These are phyloP conservation scores for Ogataea angusta DNA, from an alignment of 805 yeast species.

Conservation along the genomic window DNA sequence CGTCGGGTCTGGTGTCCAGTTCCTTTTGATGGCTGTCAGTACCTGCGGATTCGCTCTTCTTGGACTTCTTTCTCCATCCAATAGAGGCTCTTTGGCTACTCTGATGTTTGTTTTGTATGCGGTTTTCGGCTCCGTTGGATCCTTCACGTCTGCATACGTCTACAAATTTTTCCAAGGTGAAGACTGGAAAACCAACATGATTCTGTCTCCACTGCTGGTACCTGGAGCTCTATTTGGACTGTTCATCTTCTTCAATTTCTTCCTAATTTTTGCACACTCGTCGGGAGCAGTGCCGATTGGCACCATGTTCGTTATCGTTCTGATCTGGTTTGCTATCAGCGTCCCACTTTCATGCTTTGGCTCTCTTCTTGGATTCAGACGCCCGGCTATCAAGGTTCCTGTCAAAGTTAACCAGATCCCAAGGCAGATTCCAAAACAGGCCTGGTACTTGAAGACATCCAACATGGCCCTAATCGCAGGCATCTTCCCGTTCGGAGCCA, in stretches of 20 bases:
- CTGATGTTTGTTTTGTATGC: conserved; percentile 84
- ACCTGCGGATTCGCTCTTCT: conserved; percentile 80
- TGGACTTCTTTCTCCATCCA: conserved; percentile 90
- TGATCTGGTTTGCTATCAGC: conserved; percentile 82
- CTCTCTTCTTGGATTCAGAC: conserved; percentile 74
- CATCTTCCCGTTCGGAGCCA: conserved; percentile 90
- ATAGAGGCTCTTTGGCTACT: conserved; percentile 90
- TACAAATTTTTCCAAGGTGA: conserved; percentile 92
- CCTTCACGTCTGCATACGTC: conserved; percentile 79
- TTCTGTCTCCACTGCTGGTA: conserved; percentile 76
- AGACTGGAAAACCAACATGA: conserved; percentile 82
- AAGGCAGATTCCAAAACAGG: conserved; percentile 91
- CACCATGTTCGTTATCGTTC: conserved; percentile 75
- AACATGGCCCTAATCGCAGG: conserved; percentile 78
- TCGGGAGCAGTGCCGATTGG: conserved; percentile 96
- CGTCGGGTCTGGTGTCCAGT: conserved; percentile 85
- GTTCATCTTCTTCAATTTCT: conserved; percentile 73
- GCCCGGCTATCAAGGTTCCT: conserved; percentile 45
- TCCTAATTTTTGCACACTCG: conserved; percentile 70
- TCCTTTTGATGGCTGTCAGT: conserved; percentile 68
- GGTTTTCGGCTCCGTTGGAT: conserved; percentile 75
- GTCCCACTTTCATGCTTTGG: conserved; percentile 83
- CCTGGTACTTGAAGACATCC: conserved; percentile 69
- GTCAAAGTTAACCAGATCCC: conserved; percentile 94
- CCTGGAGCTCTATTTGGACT: conserved; percentile 72